These are phyloP conservation scores for Globisporangium paddicum DNA, from an alignment of 352 stramenopile species.

Conservation along the genomic window DNA sequence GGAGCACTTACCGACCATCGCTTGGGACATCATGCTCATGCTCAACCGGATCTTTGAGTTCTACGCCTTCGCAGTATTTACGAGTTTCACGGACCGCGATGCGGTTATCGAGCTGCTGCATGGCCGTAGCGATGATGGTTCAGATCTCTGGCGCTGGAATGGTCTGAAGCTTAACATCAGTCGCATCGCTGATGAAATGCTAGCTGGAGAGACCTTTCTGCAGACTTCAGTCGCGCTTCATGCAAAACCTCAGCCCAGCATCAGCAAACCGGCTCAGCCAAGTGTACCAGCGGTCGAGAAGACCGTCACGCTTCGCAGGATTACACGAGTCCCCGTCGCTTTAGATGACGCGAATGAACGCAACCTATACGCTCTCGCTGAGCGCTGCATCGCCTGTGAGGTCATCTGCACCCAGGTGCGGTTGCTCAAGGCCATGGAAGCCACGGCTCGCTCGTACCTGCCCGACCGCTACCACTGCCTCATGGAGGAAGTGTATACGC, in stretches of 20 bases:
- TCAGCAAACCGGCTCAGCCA: background rate
- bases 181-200: constrained; percentile 48
- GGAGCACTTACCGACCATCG: constrained; percentile 67
- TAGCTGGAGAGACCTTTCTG: constrained; percentile 36
- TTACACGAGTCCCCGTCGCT: constrained; percentile 35
- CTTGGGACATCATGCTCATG: constrained; percentile 62
- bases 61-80: constrained; percentile 73
- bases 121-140: constrained; percentile 17
- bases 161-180: constrained; percentile 39
- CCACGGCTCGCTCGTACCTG: constrained; percentile 58
- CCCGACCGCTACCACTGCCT: constrained; percentile 59
- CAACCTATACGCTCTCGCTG: constrained; percentile 57
- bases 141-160: constrained; percentile 32
- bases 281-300: constrained; percentile 13
- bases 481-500: constrained; percentile 64
- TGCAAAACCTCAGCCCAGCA: constrained; percentile 12
- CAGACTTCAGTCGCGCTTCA: constrained; percentile 39
- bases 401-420: constrained; percentile 52
- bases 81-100: constrained; percentile 44
- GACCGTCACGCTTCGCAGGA: constrained; percentile 42
- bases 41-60: constrained; percentile 83
- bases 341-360: constrained; percentile 48
- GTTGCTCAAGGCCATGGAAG: constrained; percentile 63
- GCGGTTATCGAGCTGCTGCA: constrained; percentile 50
- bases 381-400: constrained; percentile 62